These are phyloP conservation scores for Hypoxylon sp. DNA, from an alignment of 2,329 filamentous ascomycete species.

Conservation along the genomic window DNA sequence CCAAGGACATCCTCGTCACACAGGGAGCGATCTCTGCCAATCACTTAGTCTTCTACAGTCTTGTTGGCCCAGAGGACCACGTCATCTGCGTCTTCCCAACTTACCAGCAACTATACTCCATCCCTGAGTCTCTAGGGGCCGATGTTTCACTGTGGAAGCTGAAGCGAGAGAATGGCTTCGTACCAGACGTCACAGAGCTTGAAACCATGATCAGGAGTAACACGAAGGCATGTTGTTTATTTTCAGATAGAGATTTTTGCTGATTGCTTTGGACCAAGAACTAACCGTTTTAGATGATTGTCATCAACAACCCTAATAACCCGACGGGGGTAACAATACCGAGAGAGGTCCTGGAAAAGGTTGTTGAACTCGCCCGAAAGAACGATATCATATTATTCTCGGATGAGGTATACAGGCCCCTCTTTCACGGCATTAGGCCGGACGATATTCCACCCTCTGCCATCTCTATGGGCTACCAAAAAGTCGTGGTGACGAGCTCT, in stretches of 20 bases:
- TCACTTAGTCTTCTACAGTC: constrained; percentile 80
- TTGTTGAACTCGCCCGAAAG: constrained; percentile 74
- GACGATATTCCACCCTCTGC: constrained; percentile 73
- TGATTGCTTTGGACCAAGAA: background rate
- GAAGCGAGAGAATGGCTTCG: constrained; percentile 73
- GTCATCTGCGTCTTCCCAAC: constrained; percentile 89
- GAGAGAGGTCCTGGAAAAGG: constrained; percentile 69
- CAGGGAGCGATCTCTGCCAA: constrained; percentile 89
- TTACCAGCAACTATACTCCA: constrained; percentile 85
- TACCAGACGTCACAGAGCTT: constrained; percentile 77
- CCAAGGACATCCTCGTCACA: constrained; percentile 80
- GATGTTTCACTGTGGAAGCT: constrained; percentile 84
- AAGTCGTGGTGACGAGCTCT: constrained; percentile 80
- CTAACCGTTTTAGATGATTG: constrained; percentile 61
- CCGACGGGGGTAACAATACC: constrained; percentile 82
- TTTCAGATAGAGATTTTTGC: background rate
- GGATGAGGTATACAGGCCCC: constrained; percentile 87
- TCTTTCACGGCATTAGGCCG: constrained; percentile 77
- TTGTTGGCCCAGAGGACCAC: constrained; percentile 82
- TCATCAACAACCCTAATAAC: constrained; percentile 83
- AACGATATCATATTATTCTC: constrained; percentile 77
- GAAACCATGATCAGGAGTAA: constrained; percentile 74
- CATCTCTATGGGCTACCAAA: constrained; percentile 79
- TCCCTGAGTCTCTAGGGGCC: constrained; percentile 81
- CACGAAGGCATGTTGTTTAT: constrained; percentile 73